phyloP scores from a whole-genome alignment of 306 rosid genomes.

The Cicer pinnatifidum region DNA sequence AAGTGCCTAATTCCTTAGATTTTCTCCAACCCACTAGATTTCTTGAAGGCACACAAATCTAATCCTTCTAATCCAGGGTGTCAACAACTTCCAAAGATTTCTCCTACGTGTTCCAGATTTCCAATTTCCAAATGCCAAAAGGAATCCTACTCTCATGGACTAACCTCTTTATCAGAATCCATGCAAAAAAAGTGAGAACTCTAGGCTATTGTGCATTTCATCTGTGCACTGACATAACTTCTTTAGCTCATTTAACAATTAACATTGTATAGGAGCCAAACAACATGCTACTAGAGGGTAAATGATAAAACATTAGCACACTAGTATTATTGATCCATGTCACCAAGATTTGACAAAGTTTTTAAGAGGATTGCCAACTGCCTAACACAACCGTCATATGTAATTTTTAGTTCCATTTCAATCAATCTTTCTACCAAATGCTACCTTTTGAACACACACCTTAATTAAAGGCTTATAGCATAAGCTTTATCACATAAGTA shows the following conservation, averaged over 20 bases:
- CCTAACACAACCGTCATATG: background rate
- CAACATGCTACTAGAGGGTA: background rate
- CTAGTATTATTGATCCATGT: background rate
- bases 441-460: background rate
- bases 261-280: conserved; percentile 12
- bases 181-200: background rate
- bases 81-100: conserved; percentile 8
- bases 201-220: conserved; percentile 18
- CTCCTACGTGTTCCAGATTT: background rate
- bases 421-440: background rate
- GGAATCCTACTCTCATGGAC: conserved; percentile 12
- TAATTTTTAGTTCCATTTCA: background rate
- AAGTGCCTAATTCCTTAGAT: background rate
- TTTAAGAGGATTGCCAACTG: background rate
- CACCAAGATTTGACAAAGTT: background rate
- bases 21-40: conserved; percentile 29
- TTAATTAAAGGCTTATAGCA: too few relatives aligned
- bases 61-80: conserved; percentile 19
- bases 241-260: background rate
- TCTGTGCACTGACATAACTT: background rate
- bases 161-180: conserved; percentile 1
- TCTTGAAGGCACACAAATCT: conserved; percentile 27
- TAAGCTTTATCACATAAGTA: too few relatives aligned
- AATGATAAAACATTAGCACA: conserved; percentile 15
- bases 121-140: conserved; percentile 18